Conservation (phyloP, 148 eudicot species). For the Fagopyrum tataricum region DNA sequence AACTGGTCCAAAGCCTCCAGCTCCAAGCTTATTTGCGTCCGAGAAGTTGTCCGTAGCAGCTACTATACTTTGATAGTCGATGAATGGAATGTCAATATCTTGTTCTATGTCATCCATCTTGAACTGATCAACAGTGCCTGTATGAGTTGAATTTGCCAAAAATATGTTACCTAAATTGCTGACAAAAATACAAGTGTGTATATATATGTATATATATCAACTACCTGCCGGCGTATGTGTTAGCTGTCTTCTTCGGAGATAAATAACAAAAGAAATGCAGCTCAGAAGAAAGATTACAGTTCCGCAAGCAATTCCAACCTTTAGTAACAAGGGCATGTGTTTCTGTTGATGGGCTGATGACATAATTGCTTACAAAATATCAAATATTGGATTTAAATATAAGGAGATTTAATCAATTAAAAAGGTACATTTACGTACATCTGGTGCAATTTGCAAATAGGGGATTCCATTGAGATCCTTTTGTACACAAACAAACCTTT, state of each 20-base stretch:
- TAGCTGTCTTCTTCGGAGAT: background rate
- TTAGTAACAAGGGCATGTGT: background rate
- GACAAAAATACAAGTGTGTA: background rate
- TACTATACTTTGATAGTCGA: background rate
- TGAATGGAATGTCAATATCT: slow-evolving; percentile 3
- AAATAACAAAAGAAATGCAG: background rate
- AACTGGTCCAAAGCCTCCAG: slow-evolving; percentile 3
- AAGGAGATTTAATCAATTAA: too few species aligned
- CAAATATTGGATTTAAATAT: too few species aligned
- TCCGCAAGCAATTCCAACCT: background rate
- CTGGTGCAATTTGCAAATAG: background rate
- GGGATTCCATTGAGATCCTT: background rate
- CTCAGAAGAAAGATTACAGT: background rate
- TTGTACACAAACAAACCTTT: background rate
- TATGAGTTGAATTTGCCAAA: background rate
- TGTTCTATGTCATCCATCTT: background rate
- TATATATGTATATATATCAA: background rate
- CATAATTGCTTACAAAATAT: background rate
- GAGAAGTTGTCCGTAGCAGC: slow-evolving; percentile 7
- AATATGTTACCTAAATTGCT: background rate
- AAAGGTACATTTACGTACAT: background rate
- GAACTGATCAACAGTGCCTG: background rate
- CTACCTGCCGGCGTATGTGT: background rate
- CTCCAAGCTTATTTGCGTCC: slow-evolving; percentile 2
- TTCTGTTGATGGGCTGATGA: background rate